Evolutionary conservation across 345 rosid species (phyloP).

Genomic region (Populus pruinosa): DNA sequence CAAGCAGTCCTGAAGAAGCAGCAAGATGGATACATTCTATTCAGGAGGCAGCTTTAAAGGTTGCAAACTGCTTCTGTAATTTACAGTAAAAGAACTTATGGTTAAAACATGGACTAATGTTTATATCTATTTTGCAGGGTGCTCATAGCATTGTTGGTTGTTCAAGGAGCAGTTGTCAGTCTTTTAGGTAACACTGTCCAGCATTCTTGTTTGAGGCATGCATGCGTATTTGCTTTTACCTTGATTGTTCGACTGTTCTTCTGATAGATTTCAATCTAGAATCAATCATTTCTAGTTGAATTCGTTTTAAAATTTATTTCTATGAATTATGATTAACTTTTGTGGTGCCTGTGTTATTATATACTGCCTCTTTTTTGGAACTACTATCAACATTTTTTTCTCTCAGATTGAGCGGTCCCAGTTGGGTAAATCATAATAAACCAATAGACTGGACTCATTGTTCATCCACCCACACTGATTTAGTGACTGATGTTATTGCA

Average conservation of each 20-base stretch:
- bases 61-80: conserved; percentile 20
- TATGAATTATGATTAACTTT: neutral
- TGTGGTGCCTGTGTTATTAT: no score
- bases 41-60: conserved; percentile 81
- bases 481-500: conserved; percentile 78
- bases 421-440: conserved; percentile 35
- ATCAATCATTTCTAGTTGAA: neutral
- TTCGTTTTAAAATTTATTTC: neutral
- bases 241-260: neutral
- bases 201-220: neutral
- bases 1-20: conserved; percentile 93
- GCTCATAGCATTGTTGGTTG: conserved; percentile 41
- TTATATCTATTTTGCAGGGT: conserved; percentile 47
- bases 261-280: neutral
- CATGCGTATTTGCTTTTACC: neutral
- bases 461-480: conserved; percentile 51
- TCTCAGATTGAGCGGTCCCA: conserved; percentile 62
- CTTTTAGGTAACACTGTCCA: conserved; percentile 43
- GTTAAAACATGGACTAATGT: conserved; percentile 18
- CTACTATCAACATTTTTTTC: conserved; percentile 10
- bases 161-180: conserved; percentile 68
- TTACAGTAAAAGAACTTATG: neutral
- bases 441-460: conserved; percentile 77
- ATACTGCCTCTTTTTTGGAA: conserved; percentile 3
- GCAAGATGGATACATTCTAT: conserved; percentile 89